These are phyloP conservation scores for Aspergillus sp. DNA, from an alignment of 2,329 filamentous ascomycete genomes.

Conservation along the genomic window DNA sequence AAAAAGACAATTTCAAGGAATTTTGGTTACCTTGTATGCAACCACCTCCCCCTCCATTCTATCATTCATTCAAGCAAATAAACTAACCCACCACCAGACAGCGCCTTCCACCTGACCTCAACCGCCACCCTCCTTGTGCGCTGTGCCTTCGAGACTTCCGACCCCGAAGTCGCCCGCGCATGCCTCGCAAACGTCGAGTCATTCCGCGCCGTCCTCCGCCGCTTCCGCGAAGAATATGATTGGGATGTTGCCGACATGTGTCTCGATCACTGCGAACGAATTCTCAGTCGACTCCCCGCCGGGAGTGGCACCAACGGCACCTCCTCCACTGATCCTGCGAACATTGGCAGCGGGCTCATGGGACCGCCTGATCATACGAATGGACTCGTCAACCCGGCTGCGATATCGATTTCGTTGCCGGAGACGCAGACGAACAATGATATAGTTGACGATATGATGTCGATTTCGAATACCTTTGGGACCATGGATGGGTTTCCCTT, in stretches of 20 bases:
- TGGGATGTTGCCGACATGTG: constrained; percentile 59
- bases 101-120: constrained; percentile 54
- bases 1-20: constrained; percentile 49
- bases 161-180: constrained; percentile 45
- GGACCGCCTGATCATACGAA: constrained; percentile 18
- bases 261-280: constrained; percentile 50
- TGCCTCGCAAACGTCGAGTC: constrained; percentile 50
- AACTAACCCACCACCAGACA: constrained; percentile 33
- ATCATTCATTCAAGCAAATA: not conserved
- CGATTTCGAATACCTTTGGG: constrained; percentile 45
- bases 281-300: constrained; percentile 42
- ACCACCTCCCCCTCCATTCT: not conserved
- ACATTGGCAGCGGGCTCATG: constrained; percentile 16
- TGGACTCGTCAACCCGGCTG: constrained; percentile 38
- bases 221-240: constrained; percentile 50
- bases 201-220: constrained; percentile 49
- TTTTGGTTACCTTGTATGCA: constrained; percentile 53
- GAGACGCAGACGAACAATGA: constrained; percentile 47
- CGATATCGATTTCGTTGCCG: constrained; percentile 42
- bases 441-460: constrained; percentile 49
- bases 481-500: constrained; percentile 49
- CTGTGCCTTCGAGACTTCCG: constrained; percentile 52
- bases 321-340: not conserved
- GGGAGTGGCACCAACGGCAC: constrained; percentile 21
- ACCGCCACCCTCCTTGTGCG: constrained; percentile 55